These are phyloP conservation scores for Kentomonas sorsogonicus DNA, from an alignment of 208 protist genomes.

Conservation along the genomic window DNA sequence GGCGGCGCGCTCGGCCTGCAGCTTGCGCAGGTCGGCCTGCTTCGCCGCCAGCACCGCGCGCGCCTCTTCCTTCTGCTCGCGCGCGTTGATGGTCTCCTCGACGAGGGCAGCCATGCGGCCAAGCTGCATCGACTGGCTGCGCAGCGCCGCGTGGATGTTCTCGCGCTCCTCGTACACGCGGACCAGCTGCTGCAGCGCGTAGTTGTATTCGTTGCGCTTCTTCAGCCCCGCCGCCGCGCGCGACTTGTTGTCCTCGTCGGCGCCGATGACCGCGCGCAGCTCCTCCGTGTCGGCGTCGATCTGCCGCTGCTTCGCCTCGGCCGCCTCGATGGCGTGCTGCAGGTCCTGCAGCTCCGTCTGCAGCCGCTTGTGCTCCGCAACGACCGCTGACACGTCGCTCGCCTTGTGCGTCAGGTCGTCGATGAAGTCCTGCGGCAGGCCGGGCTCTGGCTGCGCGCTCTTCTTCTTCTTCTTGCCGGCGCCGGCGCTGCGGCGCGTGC, in stretches of 20 bases:
- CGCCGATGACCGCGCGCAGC: slow-evolving; percentile 28
- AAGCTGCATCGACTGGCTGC: slow-evolving; percentile 39
- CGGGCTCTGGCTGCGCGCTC: not conserved
- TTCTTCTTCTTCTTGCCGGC: slow-evolving; percentile 1
- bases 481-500: slow-evolving; percentile 1
- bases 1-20: slow-evolving; percentile 27
- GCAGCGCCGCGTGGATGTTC: slow-evolving; percentile 29
- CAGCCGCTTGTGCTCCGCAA: slow-evolving; percentile 25
- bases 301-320: slow-evolving; percentile 22
- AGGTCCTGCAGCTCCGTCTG: slow-evolving; percentile 23
- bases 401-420: slow-evolving; percentile 47
- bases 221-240: slow-evolving; percentile 12
- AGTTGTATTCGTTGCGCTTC: slow-evolving; percentile 29
- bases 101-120: slow-evolving; percentile 32
- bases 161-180: slow-evolving; percentile 41
- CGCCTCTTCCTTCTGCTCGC: slow-evolving; percentile 48
- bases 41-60: slow-evolving; percentile 47
- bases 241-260: slow-evolving; percentile 25
- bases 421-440: slow-evolving; percentile 49
- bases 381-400: slow-evolving; percentile 25
- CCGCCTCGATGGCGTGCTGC: slow-evolving; percentile 10
- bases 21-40: slow-evolving; percentile 33
- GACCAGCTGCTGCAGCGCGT: slow-evolving; percentile 18
- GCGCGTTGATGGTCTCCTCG: slow-evolving; percentile 40
- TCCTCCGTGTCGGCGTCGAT: slow-evolving; percentile 31